Conservation (phyloP, 768 basidiomycete species). For the Termitomyces sp. region DNA sequence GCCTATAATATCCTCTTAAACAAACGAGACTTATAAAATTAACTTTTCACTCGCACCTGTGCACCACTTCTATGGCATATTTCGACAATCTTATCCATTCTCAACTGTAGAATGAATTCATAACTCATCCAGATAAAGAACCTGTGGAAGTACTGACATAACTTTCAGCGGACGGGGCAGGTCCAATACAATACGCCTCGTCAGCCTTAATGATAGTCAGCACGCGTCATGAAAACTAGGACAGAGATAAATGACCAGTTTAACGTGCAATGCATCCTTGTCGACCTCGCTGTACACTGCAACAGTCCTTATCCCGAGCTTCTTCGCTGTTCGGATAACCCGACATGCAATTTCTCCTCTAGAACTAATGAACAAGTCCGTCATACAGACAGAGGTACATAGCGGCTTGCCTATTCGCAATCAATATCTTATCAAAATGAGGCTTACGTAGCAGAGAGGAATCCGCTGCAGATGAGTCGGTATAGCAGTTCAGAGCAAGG, state of each 20-base stretch:
- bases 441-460: slow-evolving; percentile 26
- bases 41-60: slow-evolving; percentile 44
- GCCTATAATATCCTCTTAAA: slow-evolving; percentile 40
- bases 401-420: slow-evolving; percentile 17
- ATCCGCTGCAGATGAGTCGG: slow-evolving; percentile 13
- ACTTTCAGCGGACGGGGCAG: slow-evolving; percentile 82
- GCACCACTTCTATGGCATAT: slow-evolving; percentile 78
- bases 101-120: slow-evolving; percentile 41
- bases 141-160: slow-evolving; percentile 53
- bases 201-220: slow-evolving; percentile 48
- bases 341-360: slow-evolving; percentile 97
- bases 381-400: slow-evolving; percentile 26
- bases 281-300: slow-evolving; percentile 92
- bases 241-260: slow-evolving; percentile 44
- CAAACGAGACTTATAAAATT: background rate
- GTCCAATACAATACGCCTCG: slow-evolving; percentile 90
- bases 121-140: background rate
- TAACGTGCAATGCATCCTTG: slow-evolving; percentile 72
- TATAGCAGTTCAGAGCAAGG: background rate
- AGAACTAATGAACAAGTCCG: slow-evolving; percentile 2
- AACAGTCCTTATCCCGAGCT: slow-evolving; percentile 86
- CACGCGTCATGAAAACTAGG: background rate
- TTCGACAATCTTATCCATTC: slow-evolving; percentile 85
- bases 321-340: slow-evolving; percentile 85
- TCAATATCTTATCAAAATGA: slow-evolving; percentile 20